Evolutionary conservation across 2,329 filamentous ascomycete species (phyloP), one percentile per base, ranked within the genome.

Genomic region (Colletotrichum cordylinicola): DNA sequence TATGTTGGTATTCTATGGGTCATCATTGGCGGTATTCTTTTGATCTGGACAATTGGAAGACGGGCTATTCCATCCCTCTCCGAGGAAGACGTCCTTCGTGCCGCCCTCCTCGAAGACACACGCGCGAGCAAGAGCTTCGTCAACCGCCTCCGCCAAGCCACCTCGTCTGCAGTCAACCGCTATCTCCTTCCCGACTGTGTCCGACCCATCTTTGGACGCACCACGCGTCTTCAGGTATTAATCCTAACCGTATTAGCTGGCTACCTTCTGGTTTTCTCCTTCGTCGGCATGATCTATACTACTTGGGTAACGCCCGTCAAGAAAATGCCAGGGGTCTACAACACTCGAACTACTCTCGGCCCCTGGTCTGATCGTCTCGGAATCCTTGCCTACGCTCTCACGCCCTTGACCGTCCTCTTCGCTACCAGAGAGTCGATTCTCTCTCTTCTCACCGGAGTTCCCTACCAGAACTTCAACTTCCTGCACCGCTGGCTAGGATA

Each of bases 381-480:
- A 12, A 88, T 93, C 7, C 83, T 96, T 1, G 94, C 94, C 2
- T 96, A 94, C 79, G 94, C 93, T 1, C 87, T 96, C 13, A 95
- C 94, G 0, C 94, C 94, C 0, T 86, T 96, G 2, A 92, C 92
- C 1, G 85, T 96, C 35, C 84, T 94, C 61, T 87, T 96, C 24
- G 88, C 90, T 21, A 92, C 88, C 75, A 89, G 94, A 56, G 94
- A 96, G 81, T 94, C 92, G 1, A 85, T 95, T 4, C 88, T 96
- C 6, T 94, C 92, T 1, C 82, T 94, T 18, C 82, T 95, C 67
- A 96, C 94, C 0, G 94, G 94, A 1, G 87, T 96, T 1, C 93
- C 94, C 0, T 95, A 95, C 80, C 94, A 95, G 79, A 91, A 90
- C 79, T 95, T 96, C 87, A 93, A 94, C 83, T 96, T 96, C 81